Evolutionary conservation across 495 filamentous ascomycete genomes (phyloP).

Genomic region (Podospora pseudoanserina): DNA sequence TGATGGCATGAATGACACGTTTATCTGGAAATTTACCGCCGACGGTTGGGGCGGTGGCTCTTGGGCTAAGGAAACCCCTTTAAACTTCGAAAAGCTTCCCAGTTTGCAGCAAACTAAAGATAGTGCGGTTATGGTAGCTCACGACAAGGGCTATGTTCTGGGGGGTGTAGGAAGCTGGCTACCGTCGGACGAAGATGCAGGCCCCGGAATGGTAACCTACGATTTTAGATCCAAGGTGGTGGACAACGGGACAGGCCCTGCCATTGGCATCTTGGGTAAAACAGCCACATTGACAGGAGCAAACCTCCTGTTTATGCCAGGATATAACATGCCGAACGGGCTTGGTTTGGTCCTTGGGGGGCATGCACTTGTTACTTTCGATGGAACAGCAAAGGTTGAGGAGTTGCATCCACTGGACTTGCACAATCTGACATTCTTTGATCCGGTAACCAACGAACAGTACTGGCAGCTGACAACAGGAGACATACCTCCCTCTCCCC

Average conservation of each 20-base stretch:
- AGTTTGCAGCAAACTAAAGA: background rate
- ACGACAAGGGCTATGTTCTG: background rate
- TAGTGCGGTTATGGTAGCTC: background rate
- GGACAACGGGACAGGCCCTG: background rate
- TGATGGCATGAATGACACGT: background rate
- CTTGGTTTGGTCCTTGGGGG: background rate
- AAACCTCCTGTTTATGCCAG: background rate
- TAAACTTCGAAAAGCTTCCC: background rate
- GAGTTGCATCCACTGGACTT: background rate
- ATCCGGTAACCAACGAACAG: constrained; percentile 4
- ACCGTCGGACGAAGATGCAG: background rate
- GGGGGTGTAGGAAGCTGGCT: background rate
- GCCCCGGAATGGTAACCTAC: background rate
- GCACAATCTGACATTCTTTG: constrained; percentile 7
- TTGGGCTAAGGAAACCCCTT: background rate
- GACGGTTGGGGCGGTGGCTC: background rate
- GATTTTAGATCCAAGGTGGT: background rate
- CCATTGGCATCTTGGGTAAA: background rate
- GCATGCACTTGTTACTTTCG: background rate
- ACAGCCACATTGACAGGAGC: too few relatives aligned
- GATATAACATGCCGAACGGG: background rate
- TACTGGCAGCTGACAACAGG: constrained; percentile 9
- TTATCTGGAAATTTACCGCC: background rate
- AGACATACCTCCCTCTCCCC: background rate
- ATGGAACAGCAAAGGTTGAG: background rate